These are phyloP conservation scores for Dioscorea zingiberensis DNA, from an alignment of 106 monocot genomes.

Conservation along the genomic window DNA sequence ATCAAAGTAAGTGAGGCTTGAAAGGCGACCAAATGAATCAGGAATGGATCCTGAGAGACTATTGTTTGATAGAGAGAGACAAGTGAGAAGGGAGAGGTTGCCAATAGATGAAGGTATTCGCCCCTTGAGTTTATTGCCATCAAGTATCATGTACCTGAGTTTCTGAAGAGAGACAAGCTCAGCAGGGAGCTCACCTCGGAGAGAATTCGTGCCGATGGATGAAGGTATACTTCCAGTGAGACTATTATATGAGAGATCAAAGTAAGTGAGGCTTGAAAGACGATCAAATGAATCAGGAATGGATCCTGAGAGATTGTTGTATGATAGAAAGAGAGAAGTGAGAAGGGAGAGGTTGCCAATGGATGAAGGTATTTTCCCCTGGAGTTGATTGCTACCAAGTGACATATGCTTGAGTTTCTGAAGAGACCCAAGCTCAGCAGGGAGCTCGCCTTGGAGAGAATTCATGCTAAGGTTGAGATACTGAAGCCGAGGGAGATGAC, in stretches of 20 bases:
- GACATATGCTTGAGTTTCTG: background rate
- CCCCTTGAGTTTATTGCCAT: no score
- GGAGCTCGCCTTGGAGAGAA: slow-evolving; percentile 5
- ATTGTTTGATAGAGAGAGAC: background rate
- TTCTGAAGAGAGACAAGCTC: no score
- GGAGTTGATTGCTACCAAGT: background rate
- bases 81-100: background rate
- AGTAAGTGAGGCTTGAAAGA: no score
- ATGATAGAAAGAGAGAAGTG: background rate
- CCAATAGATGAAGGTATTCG: background rate
- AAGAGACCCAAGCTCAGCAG: background rate
- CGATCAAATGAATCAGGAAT: no score
- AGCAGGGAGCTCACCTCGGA: no score
- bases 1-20: background rate
- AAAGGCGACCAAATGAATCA: background rate
- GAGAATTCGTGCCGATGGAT: no score
- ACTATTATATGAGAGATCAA: no score
- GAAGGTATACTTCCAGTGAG: no score
- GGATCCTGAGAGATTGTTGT: slow-evolving; percentile 3
- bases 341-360: background rate
- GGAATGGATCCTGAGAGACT: slow-evolving; percentile 2
- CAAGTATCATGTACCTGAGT: no score
- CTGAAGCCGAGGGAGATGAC: background rate
- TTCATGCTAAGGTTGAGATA: slow-evolving; percentile 3
- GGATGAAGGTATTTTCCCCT: background rate